Conservation (phyloP, 495 filamentous ascomycete species). For the Neurospora cerealis region DNA sequence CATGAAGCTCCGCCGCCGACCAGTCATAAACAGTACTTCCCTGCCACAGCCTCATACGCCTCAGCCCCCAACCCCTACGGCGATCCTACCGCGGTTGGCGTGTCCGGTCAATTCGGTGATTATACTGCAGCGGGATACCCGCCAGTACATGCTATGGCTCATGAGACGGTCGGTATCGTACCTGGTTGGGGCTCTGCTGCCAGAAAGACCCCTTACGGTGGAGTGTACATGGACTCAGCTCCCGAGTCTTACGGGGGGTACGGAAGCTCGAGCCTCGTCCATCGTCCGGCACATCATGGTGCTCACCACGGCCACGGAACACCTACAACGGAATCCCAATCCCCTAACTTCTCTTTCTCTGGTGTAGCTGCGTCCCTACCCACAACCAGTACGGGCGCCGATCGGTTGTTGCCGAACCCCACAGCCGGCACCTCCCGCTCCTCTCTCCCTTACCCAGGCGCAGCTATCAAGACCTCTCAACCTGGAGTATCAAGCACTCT, state of each 20-base stretch:
- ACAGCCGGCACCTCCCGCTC: slow-evolving; percentile 14
- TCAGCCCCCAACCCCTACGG: not conserved
- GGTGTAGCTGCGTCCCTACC: slow-evolving; percentile 31
- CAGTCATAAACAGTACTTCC: not conserved
- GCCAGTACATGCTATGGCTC: slow-evolving; percentile 13
- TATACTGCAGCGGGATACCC: not conserved
- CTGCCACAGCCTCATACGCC: not conserved
- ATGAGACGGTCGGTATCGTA: slow-evolving; percentile 22
- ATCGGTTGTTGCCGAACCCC: slow-evolving; percentile 31
- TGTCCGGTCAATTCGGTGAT: not conserved
- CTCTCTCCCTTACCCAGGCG: slow-evolving; percentile 17
- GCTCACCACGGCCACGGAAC: not conserved
- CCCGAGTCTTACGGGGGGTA: slow-evolving; percentile 18
- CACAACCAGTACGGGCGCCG: slow-evolving; percentile 14
- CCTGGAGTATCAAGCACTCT: slow-evolving; percentile 10
- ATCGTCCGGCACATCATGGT: slow-evolving; percentile 23
- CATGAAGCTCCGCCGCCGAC: not conserved
- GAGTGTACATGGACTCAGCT: slow-evolving; percentile 24
- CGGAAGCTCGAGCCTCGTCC: slow-evolving; percentile 18
- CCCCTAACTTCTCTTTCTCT: slow-evolving; percentile 27
- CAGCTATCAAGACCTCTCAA: slow-evolving; percentile 9
- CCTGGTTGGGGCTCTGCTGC: slow-evolving; percentile 18
- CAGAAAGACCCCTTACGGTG: slow-evolving; percentile 15
- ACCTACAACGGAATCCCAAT: slow-evolving; percentile 18
- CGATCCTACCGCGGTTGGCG: not conserved